Evolutionary conservation across 768 basidiomycete species (phyloP), one percentile per base, ranked within the genome.

Genomic region (Tremella yokohamensis): DNA sequence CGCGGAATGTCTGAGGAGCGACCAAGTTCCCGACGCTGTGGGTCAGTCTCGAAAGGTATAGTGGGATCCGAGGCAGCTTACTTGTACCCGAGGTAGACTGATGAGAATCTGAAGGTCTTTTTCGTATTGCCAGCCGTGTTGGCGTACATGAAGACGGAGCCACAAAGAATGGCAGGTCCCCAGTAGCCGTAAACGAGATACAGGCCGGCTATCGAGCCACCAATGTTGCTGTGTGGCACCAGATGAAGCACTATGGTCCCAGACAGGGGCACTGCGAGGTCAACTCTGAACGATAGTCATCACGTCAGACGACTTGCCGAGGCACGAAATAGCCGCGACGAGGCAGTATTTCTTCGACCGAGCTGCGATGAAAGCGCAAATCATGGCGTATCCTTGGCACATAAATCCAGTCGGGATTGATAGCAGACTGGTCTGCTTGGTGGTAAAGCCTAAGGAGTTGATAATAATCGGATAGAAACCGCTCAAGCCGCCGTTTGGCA

Each of bases 171-270:
- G 42, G 6, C 4, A 6, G 49, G 26, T 37, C 9, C 16, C 70
- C 70, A 69, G 62, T 69, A 72, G 48, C 57, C 55, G 57, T 64
- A 68, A 13, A 67, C 51, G 25, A 69, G 60, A 62, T 72, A 72
- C 0, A 72, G 55, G 7, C 59, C 65, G 1, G 62, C 60, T 13
- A 72, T 54, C 0, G 63, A 66, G 9, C 66, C 71, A 13, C 68
- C 66, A 19, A 54, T 42, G 54, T 72, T 72, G n/a, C 53, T 34
- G 1, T 60, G 49, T 0, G 70, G 70, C 8, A 72, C 49, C 1
- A 58, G 48, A 37, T 67, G 55, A 25, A 72, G 61, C 8, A 69
- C 53, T 56, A 72, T 61, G 2, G 66, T 68, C 6, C 68, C 70
- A 42, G 52, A 37, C n/a, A 72, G 45, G n/a, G 8, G 62, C 62